Conservation (phyloP, 768 basidiomycete genomes). For the Boletales sp. region DNA sequence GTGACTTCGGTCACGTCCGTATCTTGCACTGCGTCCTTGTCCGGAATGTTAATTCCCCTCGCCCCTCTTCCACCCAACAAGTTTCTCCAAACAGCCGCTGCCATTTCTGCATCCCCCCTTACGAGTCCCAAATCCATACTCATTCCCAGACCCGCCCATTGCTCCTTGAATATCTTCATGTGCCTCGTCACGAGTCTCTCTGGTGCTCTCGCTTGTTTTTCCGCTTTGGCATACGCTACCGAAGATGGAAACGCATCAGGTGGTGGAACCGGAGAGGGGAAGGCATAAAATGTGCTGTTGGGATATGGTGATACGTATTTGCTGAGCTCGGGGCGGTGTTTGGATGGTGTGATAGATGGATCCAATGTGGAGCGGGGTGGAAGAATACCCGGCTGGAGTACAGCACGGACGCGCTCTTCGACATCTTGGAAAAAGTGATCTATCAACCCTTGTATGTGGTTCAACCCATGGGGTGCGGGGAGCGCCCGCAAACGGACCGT, state of each 20-base stretch:
- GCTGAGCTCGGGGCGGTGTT: constrained; percentile 21
- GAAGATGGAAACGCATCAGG: constrained; percentile 26
- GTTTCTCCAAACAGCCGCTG: constrained; percentile 89
- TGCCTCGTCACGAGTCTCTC: constrained; percentile 79
- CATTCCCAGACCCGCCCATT: constrained; percentile 81
- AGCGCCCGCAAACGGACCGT: constrained; percentile 85
- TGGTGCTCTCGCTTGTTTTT: constrained; percentile 50
- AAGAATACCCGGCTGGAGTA: constrained; percentile 57
- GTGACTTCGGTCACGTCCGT: constrained; percentile 6
- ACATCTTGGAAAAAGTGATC: constrained; percentile 96
- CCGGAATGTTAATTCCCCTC: constrained; percentile 51
- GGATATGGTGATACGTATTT: constrained; percentile 22
- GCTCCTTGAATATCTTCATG: constrained; percentile 90
- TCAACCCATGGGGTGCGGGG: constrained; percentile 57
- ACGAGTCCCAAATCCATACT: constrained; percentile 77
- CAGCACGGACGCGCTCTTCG: constrained; percentile 82
- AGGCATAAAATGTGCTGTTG: constrained; percentile 24
- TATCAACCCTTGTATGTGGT: constrained; percentile 77
- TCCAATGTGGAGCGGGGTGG: constrained; percentile 19
- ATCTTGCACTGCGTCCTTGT: constrained; percentile 1
- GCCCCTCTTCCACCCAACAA: constrained; percentile 83
- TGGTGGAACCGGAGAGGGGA: constrained; percentile 21
- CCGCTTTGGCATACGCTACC: constrained; percentile 25
- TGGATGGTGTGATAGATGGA: constrained; percentile 11
- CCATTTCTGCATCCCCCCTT: constrained; percentile 76